Percentiles rank a stretch among this genome's conserved stretches.
phyloP scores from a whole-genome alignment of 169 alveolate genomes.

The Babesia bigemina region DNA sequence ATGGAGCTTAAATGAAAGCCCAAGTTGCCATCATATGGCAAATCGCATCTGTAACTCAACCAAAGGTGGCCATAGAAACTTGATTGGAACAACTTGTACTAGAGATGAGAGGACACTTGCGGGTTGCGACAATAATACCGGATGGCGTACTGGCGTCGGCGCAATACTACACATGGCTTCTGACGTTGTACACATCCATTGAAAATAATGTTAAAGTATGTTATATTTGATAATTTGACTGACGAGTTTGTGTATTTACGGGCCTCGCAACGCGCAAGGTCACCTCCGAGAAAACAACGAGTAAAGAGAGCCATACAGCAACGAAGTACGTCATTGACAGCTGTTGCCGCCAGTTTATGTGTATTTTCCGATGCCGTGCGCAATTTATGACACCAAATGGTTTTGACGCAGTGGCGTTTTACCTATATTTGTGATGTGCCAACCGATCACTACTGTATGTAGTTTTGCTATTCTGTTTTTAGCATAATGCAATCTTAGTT shows the following conservation, averaged over 20 bases:
- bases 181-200: not conserved
- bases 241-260: constrained; percentile 50
- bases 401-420: not conserved
- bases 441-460: too few relatives aligned
- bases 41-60: not conserved
- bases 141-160: constrained; percentile 5
- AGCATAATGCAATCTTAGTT: too few relatives aligned
- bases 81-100: not conserved
- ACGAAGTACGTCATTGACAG: constrained; percentile 23
- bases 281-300: constrained; percentile 63
- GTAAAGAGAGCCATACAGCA: constrained; percentile 45
- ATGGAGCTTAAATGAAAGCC: not conserved
- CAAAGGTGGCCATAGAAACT: not conserved
- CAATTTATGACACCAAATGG: not conserved
- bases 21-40: not conserved
- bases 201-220: constrained; percentile 26
- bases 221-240: constrained; percentile 57
- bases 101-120: not conserved
- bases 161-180: constrained; percentile 22
- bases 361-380: not conserved
- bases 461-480: too few relatives aligned
- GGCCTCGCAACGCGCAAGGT: constrained; percentile 32
- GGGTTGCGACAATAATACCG: not conserved
- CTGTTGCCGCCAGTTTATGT: not conserved
- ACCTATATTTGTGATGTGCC: too few relatives aligned